Base-by-base conservation (phyloP, 176 grass and related monocot genomes). In the Triticum monococcum region DNA sequence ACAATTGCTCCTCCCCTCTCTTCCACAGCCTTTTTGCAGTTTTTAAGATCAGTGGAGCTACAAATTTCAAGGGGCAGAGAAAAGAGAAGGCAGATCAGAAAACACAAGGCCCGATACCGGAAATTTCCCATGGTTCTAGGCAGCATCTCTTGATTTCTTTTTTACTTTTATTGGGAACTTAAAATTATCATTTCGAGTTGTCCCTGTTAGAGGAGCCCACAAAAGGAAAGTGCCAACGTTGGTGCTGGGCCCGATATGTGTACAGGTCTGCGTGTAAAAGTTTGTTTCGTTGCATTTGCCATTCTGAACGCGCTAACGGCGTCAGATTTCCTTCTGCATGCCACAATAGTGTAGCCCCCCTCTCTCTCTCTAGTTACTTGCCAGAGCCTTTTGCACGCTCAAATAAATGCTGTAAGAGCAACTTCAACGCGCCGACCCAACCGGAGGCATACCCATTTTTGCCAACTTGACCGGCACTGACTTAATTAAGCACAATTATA, bases 121-220 rank as follows among this genome's bases (percentile, higher is more conserved):
- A 80, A 84, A 87, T 87, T 87, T 91, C 85, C 56, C 89, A 75
- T 69, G 85, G 63, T 87, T 91, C 76, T 83, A 91, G 85, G 85
- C 36, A 30, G 81, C 85, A 87, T 84, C 68, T 87, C 74, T 84
- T 35, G 76, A 84, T 84, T 68, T 75, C 46, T 84, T 46, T 66
- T 65, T 68, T 26, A 45, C 80, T 80, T 68, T 84, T 35, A 68
- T 91, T 80, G 89, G 85, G 81, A 84, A 60, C 81, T 46, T 84
- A 70, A 80, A 84, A 61, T 37, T 84, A 89, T 40, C 60, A 68
- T 75, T 83, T 91, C 66, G 89, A 91, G 85, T 35, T 91, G 85
- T 91, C 85, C 68, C 79, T 80, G 75, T 87, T 91, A 84, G 74
- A 68, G 89, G 89, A 87, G 76, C 81, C 81, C 89, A 80, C 81